Evolutionary conservation across 2,329 filamentous ascomycete genomes (phyloP), one percentile per base, ranked within the genome.

Genomic region (Colletotrichum graminicola): DNA sequence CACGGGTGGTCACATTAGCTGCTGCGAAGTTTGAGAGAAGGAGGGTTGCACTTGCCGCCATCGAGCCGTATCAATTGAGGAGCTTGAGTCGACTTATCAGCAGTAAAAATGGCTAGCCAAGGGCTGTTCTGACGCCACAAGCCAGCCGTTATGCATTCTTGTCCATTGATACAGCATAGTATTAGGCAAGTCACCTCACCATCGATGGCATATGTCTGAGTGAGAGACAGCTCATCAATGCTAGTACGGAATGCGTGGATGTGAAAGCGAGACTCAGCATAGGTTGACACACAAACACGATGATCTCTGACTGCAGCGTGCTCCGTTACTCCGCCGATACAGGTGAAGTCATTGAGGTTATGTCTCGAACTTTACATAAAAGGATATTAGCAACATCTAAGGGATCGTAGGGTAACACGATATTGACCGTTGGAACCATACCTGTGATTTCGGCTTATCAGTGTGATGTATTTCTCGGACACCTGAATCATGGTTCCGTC

Each of bases 151-250:
- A 84, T 74, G 43, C 75, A 79, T 3, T 76, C 73, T 10, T 76
- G 68, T 1, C 71, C 77, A 3, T 74, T 71, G 5, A 79, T 69
- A 2, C 56, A 66, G 32, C 80, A 80, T 5, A 85, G 72, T 1
- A 78, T 76, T 8, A 90, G 74, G 69, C 85, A 88, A 4, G 86
- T 88, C 2, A 88, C 79, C 73, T 89, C 86, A 0, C 84, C 85
- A 12, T 81, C 75, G 0, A 84, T 75, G 14, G 81, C 75, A 76
- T 83, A 82, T 3, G 76, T 77, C 6, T 71, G 74, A 1, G 75
- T 52, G 16, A 76, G 74, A 1, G 76, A 73, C 14, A 86, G 68
- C 0, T 76, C 72, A 45, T 77, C 76, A 34, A 75, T 75, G 41
- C 84, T 78, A 32, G 85, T 75, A 11, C 72, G 76, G 52, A 87